Percentiles rank a stretch among this genome's conserved stretches.
These are phyloP conservation scores for Yarrowia yakushimensis DNA, from an alignment of 805 yeast species.

Conservation along the genomic window DNA sequence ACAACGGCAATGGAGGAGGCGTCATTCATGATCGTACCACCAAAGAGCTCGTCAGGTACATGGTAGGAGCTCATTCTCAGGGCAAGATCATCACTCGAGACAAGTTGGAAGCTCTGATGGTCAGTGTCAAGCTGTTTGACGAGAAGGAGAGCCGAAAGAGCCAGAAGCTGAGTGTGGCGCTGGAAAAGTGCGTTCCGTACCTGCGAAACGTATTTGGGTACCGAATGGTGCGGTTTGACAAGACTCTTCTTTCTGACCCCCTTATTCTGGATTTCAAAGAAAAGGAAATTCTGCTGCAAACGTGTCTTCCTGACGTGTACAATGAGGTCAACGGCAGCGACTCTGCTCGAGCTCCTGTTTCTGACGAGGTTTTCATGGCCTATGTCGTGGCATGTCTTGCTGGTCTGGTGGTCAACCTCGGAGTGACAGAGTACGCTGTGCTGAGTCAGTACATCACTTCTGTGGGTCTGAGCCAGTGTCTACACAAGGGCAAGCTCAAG, in stretches of 20 bases:
- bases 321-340: background rate
- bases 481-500: background rate
- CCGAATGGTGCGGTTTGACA: background rate
- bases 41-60: background rate
- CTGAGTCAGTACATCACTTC: background rate
- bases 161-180: background rate
- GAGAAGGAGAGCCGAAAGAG: background rate
- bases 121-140: background rate
- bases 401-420: background rate
- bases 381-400: background rate
- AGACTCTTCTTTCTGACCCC: background rate
- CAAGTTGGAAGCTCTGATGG: background rate
- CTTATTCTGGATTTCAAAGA: background rate
- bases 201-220: background rate
- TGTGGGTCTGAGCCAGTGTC: background rate
- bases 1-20: background rate
- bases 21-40: background rate
- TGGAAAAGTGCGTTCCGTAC: background rate
- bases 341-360: background rate
- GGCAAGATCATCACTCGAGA: background rate
- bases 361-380: conserved; percentile 6
- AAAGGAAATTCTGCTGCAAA: background rate
- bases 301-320: background rate
- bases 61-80: conserved; percentile 8
- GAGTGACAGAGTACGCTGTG: background rate